Evolutionary conservation across 208 protist species (phyloP).

Genomic region (Trypanosoma melophagium): DNA sequence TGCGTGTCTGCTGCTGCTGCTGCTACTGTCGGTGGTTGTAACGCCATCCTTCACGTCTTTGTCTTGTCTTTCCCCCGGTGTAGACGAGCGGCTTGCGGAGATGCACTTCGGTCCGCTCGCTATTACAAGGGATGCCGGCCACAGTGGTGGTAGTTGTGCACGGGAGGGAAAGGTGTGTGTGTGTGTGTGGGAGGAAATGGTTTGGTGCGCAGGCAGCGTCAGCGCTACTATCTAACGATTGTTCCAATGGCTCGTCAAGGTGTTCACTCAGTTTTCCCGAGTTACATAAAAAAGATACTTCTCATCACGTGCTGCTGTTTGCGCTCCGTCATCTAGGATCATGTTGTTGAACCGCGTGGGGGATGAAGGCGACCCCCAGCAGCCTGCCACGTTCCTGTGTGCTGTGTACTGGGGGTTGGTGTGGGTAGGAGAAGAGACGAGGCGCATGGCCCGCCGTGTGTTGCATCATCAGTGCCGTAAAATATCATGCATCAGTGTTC

Average conservation of each 20-base stretch:
- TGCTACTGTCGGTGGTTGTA: no score
- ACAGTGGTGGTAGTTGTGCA: conserved; percentile 4
- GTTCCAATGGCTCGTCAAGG: conserved; percentile 61
- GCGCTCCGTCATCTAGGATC: neutral
- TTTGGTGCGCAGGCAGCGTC: conserved; percentile 67
- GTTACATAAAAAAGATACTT: conserved; percentile 46
- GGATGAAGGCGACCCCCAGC: neutral
- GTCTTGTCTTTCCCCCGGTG: conserved; percentile 19
- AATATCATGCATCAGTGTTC: conserved; percentile 31
- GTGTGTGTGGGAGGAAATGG: conserved; percentile 71
- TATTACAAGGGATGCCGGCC: conserved; percentile 38
- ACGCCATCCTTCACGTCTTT: neutral
- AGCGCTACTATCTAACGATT: conserved; percentile 55
- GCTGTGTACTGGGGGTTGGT: neutral
- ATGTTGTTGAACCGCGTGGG: neutral
- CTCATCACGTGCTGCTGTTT: conserved; percentile 16
- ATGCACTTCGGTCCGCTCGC: conserved; percentile 25
- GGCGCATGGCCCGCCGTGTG: neutral
- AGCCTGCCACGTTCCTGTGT: neutral
- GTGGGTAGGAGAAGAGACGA: neutral
- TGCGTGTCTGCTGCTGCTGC: no score
- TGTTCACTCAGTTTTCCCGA: conserved; percentile 55
- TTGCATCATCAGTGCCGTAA: conserved; percentile 19
- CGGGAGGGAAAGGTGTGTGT: neutral
- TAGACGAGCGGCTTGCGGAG: conserved; percentile 43